Evolutionary conservation across 805 yeast species (phyloP).

Genomic region (Hanseniaspora clermontiae): DNA sequence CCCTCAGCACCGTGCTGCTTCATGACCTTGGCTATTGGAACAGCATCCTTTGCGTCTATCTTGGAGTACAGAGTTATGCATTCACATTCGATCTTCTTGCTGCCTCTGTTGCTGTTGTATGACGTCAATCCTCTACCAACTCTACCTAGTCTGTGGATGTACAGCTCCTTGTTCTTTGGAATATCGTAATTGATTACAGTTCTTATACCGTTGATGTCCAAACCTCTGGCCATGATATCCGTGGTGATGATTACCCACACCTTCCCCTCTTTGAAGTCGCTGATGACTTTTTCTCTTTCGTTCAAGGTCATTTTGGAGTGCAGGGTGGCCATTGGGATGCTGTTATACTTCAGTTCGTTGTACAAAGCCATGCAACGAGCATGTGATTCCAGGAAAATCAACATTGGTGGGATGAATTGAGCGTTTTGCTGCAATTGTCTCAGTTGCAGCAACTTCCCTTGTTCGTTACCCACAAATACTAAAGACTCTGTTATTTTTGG

Average conservation of each 20-base stretch:
- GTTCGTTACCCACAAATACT: conserved; percentile 65
- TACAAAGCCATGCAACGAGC: conserved; percentile 89
- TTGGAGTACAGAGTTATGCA: conserved; percentile 91
- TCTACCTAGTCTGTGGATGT: conserved; percentile 96
- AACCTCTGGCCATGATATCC: conserved; percentile 91
- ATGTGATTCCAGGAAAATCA: conserved; percentile 83
- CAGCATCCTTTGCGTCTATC: conserved; percentile 63
- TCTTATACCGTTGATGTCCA: conserved; percentile 91
- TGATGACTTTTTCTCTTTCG: conserved; percentile 76
- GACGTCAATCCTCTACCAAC: conserved; percentile 56
- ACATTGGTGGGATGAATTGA: conserved; percentile 81
- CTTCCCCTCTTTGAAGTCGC: conserved; percentile 76
- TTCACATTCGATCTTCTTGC: conserved; percentile 66
- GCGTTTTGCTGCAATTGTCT: conserved; percentile 77
- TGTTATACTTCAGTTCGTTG: conserved; percentile 86
- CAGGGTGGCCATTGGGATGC: conserved; percentile 83
- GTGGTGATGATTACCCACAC: conserved; percentile 95
- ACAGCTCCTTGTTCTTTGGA: conserved; percentile 84
- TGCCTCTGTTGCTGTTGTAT: neutral
- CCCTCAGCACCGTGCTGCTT: conserved; percentile 72
- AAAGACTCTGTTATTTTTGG: conserved; percentile 9
- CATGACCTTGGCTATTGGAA: conserved; percentile 87
- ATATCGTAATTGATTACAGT: conserved; percentile 92
- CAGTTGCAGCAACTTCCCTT: conserved; percentile 85
- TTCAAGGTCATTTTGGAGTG: conserved; percentile 86